phyloP scores from a whole-genome alignment of 495 filamentous ascomycete genomes.

The Parathielavia appendiculata region DNA sequence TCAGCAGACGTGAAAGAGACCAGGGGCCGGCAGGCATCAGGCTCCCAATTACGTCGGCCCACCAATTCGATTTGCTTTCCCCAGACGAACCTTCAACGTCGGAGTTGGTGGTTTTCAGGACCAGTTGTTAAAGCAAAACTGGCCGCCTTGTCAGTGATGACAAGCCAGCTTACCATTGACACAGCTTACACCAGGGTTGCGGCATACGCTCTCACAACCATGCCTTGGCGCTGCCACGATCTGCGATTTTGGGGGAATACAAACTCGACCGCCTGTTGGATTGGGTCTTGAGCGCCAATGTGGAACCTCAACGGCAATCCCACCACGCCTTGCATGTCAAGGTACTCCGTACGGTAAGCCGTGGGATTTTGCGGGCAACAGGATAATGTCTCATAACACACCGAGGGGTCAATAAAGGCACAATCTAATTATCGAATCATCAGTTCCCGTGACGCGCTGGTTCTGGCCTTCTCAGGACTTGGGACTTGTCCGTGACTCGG shows the following conservation, averaged over 20 bases:
- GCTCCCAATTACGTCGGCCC: slow-evolving; percentile 9
- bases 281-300: slow-evolving; percentile 8
- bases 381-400: neutral
- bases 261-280: slow-evolving; percentile 12
- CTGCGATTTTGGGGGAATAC: slow-evolving; percentile 11
- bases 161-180: neutral
- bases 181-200: neutral
- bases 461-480: slow-evolving; percentile 8
- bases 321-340: neutral
- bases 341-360: too few relatives aligned
- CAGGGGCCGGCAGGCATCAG: slow-evolving; percentile 12
- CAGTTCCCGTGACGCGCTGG: slow-evolving; percentile 1
- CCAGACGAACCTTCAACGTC: too few relatives aligned
- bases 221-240: slow-evolving; percentile 25
- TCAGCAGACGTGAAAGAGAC: slow-evolving; percentile 28
- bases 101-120: neutral
- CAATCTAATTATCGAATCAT: slow-evolving; percentile 16
- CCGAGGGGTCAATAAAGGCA: neutral
- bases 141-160: neutral
- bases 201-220: too few relatives aligned
- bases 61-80: neutral
- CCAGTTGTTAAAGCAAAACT: neutral
- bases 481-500: neutral
- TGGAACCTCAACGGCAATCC: slow-evolving; percentile 4
- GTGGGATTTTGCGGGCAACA: neutral